Evolutionary conservation across 164 flowering plant species (phyloP), one percentile per base, ranked within the genome.

Genomic region (Magnolia kwangsiensis): DNA sequence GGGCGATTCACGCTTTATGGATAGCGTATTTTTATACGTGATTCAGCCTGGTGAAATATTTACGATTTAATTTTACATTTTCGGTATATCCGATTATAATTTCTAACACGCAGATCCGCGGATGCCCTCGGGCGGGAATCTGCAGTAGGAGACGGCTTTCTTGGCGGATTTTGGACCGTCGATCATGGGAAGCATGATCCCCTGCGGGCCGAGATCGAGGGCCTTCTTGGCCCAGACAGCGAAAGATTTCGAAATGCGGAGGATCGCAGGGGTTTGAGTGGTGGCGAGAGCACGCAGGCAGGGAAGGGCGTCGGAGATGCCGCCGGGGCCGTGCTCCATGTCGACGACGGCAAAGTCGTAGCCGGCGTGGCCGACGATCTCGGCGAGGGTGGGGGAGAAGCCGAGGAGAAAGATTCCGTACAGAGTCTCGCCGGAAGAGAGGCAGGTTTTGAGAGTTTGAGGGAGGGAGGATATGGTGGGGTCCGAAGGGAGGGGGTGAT

Each of bases 21-120:
- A n/a, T n/a, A n/a, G n/a, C n/a, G n/a, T n/a, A n/a, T n/a, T n/a
- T n/a, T n/a, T n/a, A n/a, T n/a, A n/a, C n/a, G n/a, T n/a, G n/a
- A n/a, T n/a, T n/a, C n/a, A n/a, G n/a, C n/a, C n/a, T n/a, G n/a
- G n/a, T n/a, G n/a, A n/a, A n/a, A n/a, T n/a, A n/a, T n/a, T n/a
- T n/a, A n/a, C n/a, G n/a, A n/a, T n/a, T n/a, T n/a, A n/a, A n/a
- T n/a, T n/a, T n/a, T n/a, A n/a, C n/a, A n/a, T n/a, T n/a, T n/a
- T n/a, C n/a, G n/a, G n/a, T n/a, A n/a, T n/a, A n/a, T n/a, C n/a
- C n/a, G n/a, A n/a, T n/a, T n/a, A n/a, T n/a, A n/a, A n/a, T n/a
- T n/a, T n/a, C n/a, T n/a, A n/a, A n/a, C n/a, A n/a, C n/a, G n/a
- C 97, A 58, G 98, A 89, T 4, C 98, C 98, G 0, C 98, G 95